Base-by-base conservation (phyloP, 2,329 filamentous ascomycete species). In the Akanthomyces uredinophilus region DNA sequence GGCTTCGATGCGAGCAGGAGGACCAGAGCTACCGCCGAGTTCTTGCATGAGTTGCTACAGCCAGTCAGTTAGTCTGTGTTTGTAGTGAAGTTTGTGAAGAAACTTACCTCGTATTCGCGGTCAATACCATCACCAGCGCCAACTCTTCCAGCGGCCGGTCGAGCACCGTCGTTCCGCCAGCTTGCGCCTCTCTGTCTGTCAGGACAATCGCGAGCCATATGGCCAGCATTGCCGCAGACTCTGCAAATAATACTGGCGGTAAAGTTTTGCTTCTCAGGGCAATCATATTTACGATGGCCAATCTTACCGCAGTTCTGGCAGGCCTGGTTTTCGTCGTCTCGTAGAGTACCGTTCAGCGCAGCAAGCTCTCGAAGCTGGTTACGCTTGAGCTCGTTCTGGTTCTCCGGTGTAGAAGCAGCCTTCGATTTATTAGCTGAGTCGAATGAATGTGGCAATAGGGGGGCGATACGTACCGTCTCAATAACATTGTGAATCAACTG, bases 281-380 rank as follows among this genome's bases (percentile, higher is more conserved):
- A 99, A 74, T 99, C 95, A 75, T 97, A 98, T 79, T 99, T 99
- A 78, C 95, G 89, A 77, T 99, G 95, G 64, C 95, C 95, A 67
- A 99, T 99, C 83, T 98, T 92, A 70, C 95, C 95, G 77, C 91
- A 99, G 81, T 99, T 99, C 80, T 99, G 95, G 79, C 95, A 99
- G 67, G 95, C 95, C 76, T 99, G 95, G 77, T 99, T 99, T 75
- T 99, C 95, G 71, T 99, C 95, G 73, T 99, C 95, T 81, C 95
- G 94, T 22, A 99, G 88, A 10, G 95, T 99, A 85, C 95, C 95
- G 86, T 99, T 99, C 70, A 99, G 89, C 29, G 95, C 92, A 49
- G 95, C 95, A 67, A 99, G 90, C 77, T 99, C 95, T 78, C 95
- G 91, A 62, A 99, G 89, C 78, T 99, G 95, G 78, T 98, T 98